Conservation (phyloP, 2,329 filamentous ascomycete genomes). For the Cladobotryum protrusum region DNA sequence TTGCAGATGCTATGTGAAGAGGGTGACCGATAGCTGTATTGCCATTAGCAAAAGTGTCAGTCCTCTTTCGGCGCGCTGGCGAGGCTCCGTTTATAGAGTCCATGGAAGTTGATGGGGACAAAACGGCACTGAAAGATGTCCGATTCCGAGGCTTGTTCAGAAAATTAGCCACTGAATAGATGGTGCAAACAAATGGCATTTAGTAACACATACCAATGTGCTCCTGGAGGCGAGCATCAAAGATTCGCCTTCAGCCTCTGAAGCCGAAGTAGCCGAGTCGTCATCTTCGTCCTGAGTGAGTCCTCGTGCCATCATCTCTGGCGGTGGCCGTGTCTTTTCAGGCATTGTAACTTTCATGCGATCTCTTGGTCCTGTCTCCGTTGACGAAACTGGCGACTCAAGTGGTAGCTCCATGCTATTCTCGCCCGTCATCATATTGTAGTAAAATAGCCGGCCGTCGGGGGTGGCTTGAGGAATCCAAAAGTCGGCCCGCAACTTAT, state of each 20-base stretch:
- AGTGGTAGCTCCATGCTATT: slow-evolving; percentile 91
- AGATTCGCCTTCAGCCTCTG: slow-evolving; percentile 74
- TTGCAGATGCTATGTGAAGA: slow-evolving; percentile 52
- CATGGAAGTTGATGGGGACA: slow-evolving; percentile 85
- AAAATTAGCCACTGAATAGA: not conserved
- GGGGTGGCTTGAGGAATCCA: slow-evolving; percentile 98
- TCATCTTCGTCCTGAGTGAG: slow-evolving; percentile 81
- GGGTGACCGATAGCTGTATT: slow-evolving; percentile 32
- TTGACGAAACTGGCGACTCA: slow-evolving; percentile 74
- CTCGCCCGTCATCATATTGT: slow-evolving; percentile 94
- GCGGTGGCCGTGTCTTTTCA: slow-evolving; percentile 81
- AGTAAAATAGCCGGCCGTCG: slow-evolving; percentile 91
- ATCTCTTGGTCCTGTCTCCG: slow-evolving; percentile 81
- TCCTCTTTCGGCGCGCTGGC: slow-evolving; percentile 49
- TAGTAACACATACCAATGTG: slow-evolving; percentile 51
- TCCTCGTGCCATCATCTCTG: slow-evolving; percentile 84
- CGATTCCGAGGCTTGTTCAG: slow-evolving; percentile 52
- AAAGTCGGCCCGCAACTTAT: slow-evolving; percentile 85
- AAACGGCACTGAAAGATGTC: slow-evolving; percentile 60
- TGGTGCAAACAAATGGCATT: not conserved
- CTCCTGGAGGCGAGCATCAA: slow-evolving; percentile 60
- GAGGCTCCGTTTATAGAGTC: slow-evolving; percentile 75
- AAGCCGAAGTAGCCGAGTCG: slow-evolving; percentile 77
- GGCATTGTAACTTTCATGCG: slow-evolving; percentile 83
- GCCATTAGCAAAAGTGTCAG: slow-evolving; percentile 47